Evolutionary conservation across 441 rosid genomes (phyloP), one percentile per base, ranked within the genome.

Genomic region (Euphorbia schlechtendalii): DNA sequence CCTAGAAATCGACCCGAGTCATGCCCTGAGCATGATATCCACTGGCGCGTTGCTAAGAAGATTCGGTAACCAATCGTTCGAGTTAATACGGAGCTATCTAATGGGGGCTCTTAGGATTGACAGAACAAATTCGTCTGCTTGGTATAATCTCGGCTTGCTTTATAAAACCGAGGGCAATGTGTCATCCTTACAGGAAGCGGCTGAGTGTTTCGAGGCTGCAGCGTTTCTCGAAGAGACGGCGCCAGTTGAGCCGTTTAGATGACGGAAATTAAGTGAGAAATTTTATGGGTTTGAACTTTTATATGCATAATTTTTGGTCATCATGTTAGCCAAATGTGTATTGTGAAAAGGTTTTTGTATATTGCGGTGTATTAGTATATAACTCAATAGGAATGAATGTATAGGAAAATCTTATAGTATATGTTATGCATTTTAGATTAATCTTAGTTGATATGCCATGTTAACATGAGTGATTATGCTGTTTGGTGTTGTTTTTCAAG

Each of bases 211-310:
- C 25, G 76, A 83, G 74, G 90, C 94, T 8, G 98, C 94, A 0
- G 77, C 85, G 17, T 46, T 82, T 46, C 70, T 89, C 13, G 85
- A 86, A 77, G 90, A 85, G 56, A 66, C 92, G 0, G 81, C 78
- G n/a, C 98, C 98, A 0, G 78, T 84, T 14, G 90, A 91, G 71
- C 89, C 96, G 28, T 90, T 87, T 75, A 86, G 96, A 87, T 84
- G 75, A 79, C 65, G 58, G 20, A 1, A 13, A 17, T 41, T 38
- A 34, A 21, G 14, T 13, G 30, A 36, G 46, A 53, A 65, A 48
- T 27, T 25, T 17, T 41, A n/a, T n/a, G n/a, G n/a, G n/a, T 20
- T n/a, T 4, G 0, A 34, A 38, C n/a, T 54, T 20, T 1, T 25
- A 41, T 21, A 54, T n/a, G n/a, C 58, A 14, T 54, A 24, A 40